Evolutionary conservation across 2,329 filamentous ascomycete species (phyloP).

Genomic region (Aspergillus pseudonomiae): DNA sequence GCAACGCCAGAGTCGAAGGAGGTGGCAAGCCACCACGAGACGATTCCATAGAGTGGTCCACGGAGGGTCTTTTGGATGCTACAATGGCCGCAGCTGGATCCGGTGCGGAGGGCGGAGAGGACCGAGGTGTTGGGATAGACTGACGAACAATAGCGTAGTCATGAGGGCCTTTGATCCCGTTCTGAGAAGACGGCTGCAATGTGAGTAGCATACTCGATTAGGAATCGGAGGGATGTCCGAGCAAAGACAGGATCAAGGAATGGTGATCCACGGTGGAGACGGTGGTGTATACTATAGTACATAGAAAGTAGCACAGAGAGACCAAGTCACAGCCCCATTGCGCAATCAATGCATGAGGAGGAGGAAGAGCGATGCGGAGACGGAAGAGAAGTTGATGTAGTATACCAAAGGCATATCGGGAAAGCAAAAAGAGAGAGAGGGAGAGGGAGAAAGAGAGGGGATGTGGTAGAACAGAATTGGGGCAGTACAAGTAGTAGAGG

Average conservation of each 20-base stretch:
- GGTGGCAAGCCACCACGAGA: slow-evolving; percentile 71
- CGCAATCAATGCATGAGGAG: slow-evolving; percentile 5
- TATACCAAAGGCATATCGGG: slow-evolving; percentile 2
- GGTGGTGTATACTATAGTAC: background rate
- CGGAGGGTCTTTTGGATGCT: slow-evolving; percentile 36
- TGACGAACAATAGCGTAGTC: slow-evolving; percentile 50
- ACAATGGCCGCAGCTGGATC: slow-evolving; percentile 32
- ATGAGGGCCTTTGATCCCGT: slow-evolving; percentile 52
- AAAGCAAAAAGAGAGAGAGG: background rate
- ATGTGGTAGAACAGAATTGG: background rate
- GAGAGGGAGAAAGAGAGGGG: background rate
- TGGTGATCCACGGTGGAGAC: background rate
- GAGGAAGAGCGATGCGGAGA: background rate
- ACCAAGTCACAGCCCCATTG: background rate
- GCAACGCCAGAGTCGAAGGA: slow-evolving; percentile 66
- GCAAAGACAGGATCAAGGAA: background rate
- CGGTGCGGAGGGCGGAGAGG: slow-evolving; percentile 39
- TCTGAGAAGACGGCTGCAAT: slow-evolving; percentile 52
- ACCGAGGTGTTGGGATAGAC: slow-evolving; percentile 43
- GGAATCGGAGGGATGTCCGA: background rate
- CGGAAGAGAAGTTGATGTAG: background rate
- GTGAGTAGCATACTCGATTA: slow-evolving; percentile 53
- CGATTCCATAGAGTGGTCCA: slow-evolving; percentile 66
- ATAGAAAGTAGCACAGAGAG: background rate
- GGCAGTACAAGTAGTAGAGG: background rate